Conservation (phyloP, 2,329 filamentous ascomycete genomes). For the Chalaropsis ovoidea region DNA sequence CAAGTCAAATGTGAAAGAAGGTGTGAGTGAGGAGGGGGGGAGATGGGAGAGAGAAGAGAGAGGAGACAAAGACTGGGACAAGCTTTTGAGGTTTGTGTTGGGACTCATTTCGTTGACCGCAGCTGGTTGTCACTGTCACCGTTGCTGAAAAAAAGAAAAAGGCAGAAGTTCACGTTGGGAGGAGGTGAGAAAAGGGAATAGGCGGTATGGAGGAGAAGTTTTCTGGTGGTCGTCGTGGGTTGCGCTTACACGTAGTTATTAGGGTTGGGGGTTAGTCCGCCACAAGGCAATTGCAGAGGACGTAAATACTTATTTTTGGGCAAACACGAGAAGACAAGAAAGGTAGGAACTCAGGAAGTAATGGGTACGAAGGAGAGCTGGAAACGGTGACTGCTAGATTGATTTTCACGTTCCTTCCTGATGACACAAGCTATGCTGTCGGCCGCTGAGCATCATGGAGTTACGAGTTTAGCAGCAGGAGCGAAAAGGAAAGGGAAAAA, state of each 20-base stretch:
- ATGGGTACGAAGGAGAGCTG: not conserved
- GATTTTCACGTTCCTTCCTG: not conserved
- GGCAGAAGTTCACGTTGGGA: too few species aligned
- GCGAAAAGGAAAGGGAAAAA: not conserved
- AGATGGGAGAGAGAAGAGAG: not conserved
- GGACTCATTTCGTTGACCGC: not conserved
- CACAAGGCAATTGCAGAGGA: too few species aligned
- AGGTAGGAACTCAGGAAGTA: not conserved
- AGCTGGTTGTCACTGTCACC: not conserved
- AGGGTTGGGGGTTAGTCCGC: not conserved
- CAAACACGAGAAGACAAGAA: not conserved
- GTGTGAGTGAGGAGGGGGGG: not conserved
- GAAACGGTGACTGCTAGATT: not conserved
- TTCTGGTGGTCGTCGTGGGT: not conserved
- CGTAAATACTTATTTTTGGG: too few species aligned
- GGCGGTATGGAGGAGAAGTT: not conserved
- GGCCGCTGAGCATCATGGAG: not conserved
- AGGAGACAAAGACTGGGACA: not conserved
- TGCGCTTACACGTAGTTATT: not conserved
- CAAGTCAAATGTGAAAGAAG: not conserved
- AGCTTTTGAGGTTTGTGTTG: not conserved
- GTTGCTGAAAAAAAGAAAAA: not conserved
- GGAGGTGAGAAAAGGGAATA: not conserved
- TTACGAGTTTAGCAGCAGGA: conserved; percentile 1
- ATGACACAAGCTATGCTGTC: not conserved